A percentile compares a stretch with the other conserved stretches of the same genome.
Conservation (phyloP, 176 grass and related monocot species). For the Carex myosuroides region DNA sequence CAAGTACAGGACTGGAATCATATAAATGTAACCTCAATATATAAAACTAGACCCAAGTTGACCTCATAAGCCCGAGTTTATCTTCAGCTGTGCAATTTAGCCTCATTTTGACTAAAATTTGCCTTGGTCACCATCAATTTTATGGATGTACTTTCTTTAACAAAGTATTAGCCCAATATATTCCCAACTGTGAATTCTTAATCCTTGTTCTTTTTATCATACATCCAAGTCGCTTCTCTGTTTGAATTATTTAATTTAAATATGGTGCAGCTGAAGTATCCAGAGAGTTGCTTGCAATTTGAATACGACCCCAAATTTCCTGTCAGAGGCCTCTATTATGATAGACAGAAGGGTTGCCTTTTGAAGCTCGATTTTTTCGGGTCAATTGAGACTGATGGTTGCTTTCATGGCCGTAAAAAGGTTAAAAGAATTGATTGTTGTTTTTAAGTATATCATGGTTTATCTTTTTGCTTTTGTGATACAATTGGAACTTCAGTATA, state of each 20-base stretch:
- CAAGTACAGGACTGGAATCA: not conserved
- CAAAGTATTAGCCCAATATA: not conserved
- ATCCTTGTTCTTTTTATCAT: not conserved
- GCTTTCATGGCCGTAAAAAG: constrained; percentile 80
- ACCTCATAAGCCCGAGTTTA: not conserved
- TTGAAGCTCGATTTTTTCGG: constrained; percentile 97
- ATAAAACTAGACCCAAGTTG: not conserved
- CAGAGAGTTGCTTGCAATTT: constrained; percentile 82
- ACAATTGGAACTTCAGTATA: not conserved
- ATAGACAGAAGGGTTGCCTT: constrained; percentile 77
- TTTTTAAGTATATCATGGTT: not conserved
- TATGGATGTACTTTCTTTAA: not conserved
- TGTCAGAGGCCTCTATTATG: constrained; percentile 92
- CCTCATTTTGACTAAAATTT: not conserved
- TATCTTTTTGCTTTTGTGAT: not conserved
- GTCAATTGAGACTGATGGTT: constrained; percentile 89
- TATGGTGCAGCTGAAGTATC: constrained; percentile 66
- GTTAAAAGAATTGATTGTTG: constrained; percentile 16
- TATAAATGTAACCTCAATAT: not conserved
- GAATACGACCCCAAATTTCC: constrained; percentile 80
- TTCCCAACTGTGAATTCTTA: not conserved
- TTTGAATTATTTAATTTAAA: constrained; percentile 14
- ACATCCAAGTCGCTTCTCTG: not conserved
- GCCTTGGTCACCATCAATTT: not conserved
- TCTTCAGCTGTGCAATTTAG: not conserved